Conservation (phyloP, 345 rosid genomes). For the Hibiscus mutabilis region DNA sequence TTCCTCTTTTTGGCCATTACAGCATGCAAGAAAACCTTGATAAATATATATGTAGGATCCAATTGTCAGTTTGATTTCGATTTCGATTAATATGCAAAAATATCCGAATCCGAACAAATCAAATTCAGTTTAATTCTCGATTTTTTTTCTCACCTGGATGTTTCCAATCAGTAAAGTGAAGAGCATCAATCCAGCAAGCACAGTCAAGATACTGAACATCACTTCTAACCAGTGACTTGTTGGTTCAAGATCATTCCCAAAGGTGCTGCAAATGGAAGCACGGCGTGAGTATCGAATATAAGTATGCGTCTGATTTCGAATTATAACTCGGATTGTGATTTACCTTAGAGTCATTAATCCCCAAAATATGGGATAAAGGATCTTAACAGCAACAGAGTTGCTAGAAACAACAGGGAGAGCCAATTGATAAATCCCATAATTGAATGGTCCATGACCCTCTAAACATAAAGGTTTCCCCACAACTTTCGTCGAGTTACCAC, state of each 20-base stretch:
- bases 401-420: slow-evolving; percentile 54
- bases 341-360: slow-evolving; percentile 36
- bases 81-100: too few relatives aligned
- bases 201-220: slow-evolving; percentile 30
- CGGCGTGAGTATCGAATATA: background rate
- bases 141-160: slow-evolving; percentile 17
- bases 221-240: slow-evolving; percentile 53
- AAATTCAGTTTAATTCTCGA: too few relatives aligned
- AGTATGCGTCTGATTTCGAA: background rate
- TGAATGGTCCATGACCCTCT: slow-evolving; percentile 35
- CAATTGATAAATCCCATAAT: slow-evolving; percentile 48
- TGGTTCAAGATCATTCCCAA: slow-evolving; percentile 53
- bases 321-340: background rate
- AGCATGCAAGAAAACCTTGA: slow-evolving; percentile 49
- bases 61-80: background rate
- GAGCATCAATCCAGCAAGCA: slow-evolving; percentile 20
- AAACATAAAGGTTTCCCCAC: slow-evolving; percentile 33
- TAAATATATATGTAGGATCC: background rate
- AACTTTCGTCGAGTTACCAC: slow-evolving; percentile 22
- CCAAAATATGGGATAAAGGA: slow-evolving; percentile 65
- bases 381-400: slow-evolving; percentile 40
- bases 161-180: slow-evolving; percentile 36
- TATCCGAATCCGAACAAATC: too few relatives aligned
- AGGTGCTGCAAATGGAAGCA: slow-evolving; percentile 29
- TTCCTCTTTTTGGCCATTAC: slow-evolving; percentile 47